These are phyloP conservation scores for Fraxinus anomala DNA, from an alignment of 257 asterid species.

Conservation along the genomic window DNA sequence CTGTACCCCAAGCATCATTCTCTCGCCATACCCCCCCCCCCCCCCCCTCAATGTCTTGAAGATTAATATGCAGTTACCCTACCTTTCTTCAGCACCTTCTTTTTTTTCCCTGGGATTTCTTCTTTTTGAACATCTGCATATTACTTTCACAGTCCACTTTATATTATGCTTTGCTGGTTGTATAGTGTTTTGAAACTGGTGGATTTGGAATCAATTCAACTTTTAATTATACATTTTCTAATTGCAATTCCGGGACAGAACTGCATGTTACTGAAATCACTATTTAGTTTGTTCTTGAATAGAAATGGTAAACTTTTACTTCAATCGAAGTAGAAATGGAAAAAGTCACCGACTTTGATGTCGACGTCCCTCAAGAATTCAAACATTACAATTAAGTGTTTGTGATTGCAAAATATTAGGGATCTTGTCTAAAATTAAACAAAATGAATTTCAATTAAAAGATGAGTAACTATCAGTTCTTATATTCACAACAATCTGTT, in stretches of 20 bases:
- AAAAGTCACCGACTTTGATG: neutral
- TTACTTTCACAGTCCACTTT: neutral
- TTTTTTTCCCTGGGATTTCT: neutral
- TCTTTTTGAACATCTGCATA: too few species aligned
- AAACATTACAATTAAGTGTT: too few species aligned
- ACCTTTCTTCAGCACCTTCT: neutral
- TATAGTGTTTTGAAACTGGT: too few species aligned
- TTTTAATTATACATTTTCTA: too few species aligned
- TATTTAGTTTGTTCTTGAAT: neutral
- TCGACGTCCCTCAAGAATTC: neutral
- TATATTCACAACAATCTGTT: too few species aligned
- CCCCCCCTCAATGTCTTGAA: conserved; percentile 71
- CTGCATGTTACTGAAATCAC: neutral
- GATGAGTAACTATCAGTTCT: too few species aligned
- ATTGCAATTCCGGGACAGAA: neutral
- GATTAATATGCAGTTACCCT: conserved; percentile 69
- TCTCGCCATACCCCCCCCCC: too few species aligned
- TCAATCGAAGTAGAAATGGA: too few species aligned
- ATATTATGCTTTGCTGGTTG: too few species aligned
- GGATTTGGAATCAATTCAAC: too few species aligned
- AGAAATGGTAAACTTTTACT: neutral
- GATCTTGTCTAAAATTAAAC: neutral
- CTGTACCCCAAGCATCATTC: too few species aligned
- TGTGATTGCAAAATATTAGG: neutral
- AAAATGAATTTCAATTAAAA: neutral